Percentiles rank a stretch among this genome's conserved stretches.
Conservation (phyloP, 345 rosid species). For the Dipteronia dyeriana region DNA sequence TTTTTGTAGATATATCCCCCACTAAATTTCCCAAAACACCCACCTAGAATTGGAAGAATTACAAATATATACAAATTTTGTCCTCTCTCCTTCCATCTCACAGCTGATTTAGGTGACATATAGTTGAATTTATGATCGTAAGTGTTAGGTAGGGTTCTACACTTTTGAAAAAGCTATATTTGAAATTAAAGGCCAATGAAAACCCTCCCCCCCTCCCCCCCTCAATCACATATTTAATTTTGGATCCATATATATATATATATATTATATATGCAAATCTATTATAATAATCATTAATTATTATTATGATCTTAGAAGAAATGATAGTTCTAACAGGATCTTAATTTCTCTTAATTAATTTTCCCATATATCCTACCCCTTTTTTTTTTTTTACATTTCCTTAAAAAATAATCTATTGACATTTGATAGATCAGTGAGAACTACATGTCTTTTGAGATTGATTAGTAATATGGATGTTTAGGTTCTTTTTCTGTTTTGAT, state of each 20-base stretch:
- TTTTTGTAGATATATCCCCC: too few species aligned
- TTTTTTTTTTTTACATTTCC: conserved; percentile 9
- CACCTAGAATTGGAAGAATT: too few species aligned
- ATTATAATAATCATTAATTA: neutral
- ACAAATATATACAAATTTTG: too few species aligned
- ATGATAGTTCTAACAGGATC: conserved; percentile 11
- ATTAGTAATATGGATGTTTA: neutral
- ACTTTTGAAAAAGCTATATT: neutral
- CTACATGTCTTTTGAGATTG: conserved; percentile 18
- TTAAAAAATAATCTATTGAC: conserved; percentile 37
- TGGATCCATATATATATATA: neutral
- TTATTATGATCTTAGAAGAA: neutral
- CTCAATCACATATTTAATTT: conserved; percentile 26
- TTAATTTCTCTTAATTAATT: neutral
- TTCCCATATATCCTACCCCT: neutral
- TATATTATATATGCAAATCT: conserved; percentile 9
- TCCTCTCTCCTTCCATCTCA: too few species aligned
- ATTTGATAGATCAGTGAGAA: conserved; percentile 35
- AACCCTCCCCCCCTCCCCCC: conserved; percentile 17
- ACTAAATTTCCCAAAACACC: too few species aligned
- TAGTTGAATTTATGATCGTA: conserved; percentile 22
- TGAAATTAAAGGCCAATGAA: conserved; percentile 3
- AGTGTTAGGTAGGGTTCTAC: conserved; percentile 34
- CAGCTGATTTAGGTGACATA: conserved; percentile 28
- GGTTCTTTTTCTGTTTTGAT: conserved; percentile 11